Base-by-base conservation (phyloP, 2,329 filamentous ascomycete genomes). In the Fusarium sp. region DNA sequence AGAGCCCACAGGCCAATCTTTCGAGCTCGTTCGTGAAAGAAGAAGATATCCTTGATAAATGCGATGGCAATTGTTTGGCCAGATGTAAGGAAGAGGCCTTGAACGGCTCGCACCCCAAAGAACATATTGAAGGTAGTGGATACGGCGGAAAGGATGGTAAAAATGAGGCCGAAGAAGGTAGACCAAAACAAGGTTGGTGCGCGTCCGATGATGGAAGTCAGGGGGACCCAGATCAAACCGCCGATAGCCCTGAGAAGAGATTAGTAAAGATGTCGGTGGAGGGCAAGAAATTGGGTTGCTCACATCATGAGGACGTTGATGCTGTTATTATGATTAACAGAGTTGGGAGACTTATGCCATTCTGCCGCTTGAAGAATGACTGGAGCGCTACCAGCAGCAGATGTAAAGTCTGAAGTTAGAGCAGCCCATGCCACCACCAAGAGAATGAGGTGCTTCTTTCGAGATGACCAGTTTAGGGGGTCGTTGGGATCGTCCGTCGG, bases 1-100 rank as follows among this genome's bases (percentile, higher is more conserved):
- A 77, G 74, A 17, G 80, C 81, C 82, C 82, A 84, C 37, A 84
- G 75, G 49, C 82, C 82, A 62, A 84, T 84, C 71, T 84, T 84
- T 22, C 82, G 75, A 1, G 83, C 82, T 35, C 27, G 27, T 3
- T 30, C 27, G 27, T 30, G 27, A 10, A 30, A 30, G 27, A 30
- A 30, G 10, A 30, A 30, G 10, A 30, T 30, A 10, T 30, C 27
- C 4, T 30, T 30, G 11, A 30, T 30, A 11, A 30, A 30, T 11
- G 27, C 27, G 27, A 30, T 30, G 10, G 27, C 27, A 3, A 30
- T 13, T 5, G 27, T 30, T 13, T 30, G 27, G 27, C 27, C 27
- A 5, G 27, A 30, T 5, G 27, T 30, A 5, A 30, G 27, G 10
- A 30, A 30, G 10, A 30, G 27, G 27, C 27, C 27, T 10, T 30